Conservation (phyloP, 495 filamentous ascomycete genomes). For the Lepraria neglecta region DNA sequence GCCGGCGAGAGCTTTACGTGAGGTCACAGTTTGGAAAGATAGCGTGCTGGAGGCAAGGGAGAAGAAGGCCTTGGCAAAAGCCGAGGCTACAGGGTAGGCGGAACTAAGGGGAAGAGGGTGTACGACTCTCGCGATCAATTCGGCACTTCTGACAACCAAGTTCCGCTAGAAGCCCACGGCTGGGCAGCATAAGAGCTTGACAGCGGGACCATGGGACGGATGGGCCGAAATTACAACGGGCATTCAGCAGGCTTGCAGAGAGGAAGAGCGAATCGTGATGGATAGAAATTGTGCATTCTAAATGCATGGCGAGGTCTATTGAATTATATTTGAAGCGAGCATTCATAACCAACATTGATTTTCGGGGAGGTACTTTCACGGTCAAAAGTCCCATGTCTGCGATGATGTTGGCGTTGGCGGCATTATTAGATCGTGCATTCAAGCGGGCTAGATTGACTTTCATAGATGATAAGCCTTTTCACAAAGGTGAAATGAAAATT, state of each 20-base stretch:
- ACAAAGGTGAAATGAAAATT: background rate
- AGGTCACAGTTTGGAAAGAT: slow-evolving; percentile 51
- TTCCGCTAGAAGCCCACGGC: too few relatives aligned
- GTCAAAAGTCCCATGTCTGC: background rate
- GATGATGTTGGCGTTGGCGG: background rate
- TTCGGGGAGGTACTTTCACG: background rate
- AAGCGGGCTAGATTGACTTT: background rate
- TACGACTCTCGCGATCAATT: background rate
- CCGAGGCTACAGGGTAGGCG: background rate
- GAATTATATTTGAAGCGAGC: too few relatives aligned
- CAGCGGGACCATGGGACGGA: too few relatives aligned
- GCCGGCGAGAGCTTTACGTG: slow-evolving; percentile 50
- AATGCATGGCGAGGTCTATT: too few relatives aligned
- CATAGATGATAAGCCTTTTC: background rate
- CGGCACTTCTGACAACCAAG: background rate
- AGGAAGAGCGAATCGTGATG: too few relatives aligned
- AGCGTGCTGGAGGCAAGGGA: slow-evolving; percentile 41
- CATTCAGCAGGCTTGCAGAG: too few relatives aligned
- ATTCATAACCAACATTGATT: background rate
- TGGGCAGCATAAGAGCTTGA: too few relatives aligned
- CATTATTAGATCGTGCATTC: slow-evolving; percentile 3
- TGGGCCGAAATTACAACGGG: too few relatives aligned
- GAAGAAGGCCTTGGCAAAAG: slow-evolving; percentile 28
- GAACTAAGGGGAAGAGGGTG: background rate
- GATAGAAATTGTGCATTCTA: too few relatives aligned